Conservation (phyloP, 192 early-diverging fungal genomes). For the Glomus cerebriforme region DNA sequence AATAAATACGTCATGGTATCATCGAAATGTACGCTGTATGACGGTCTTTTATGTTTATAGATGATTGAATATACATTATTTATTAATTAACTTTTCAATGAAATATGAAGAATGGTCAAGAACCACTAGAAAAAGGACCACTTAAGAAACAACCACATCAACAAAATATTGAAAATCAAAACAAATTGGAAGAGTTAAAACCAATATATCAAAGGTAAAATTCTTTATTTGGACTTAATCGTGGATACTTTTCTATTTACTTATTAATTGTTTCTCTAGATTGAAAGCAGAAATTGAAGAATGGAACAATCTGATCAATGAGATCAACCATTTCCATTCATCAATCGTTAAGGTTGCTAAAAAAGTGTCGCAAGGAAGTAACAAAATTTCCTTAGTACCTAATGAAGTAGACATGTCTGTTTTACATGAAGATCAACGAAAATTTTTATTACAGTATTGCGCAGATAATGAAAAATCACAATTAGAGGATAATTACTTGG, state of each 20-base stretch:
- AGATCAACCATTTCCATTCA: slow-evolving; percentile 22
- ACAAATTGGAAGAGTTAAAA: slow-evolving; percentile 35
- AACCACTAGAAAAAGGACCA: neutral
- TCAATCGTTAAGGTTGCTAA: slow-evolving; percentile 13
- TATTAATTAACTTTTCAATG: neutral
- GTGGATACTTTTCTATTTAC: neutral
- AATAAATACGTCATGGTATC: slow-evolving; percentile 59
- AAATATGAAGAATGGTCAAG: neutral
- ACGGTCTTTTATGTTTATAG: neutral
- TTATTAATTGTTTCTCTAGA: neutral
- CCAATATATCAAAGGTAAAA: slow-evolving; percentile 34
- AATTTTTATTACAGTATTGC: slow-evolving; percentile 32
- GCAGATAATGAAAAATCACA: slow-evolving; percentile 1
- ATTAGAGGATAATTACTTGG: neutral
- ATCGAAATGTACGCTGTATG: slow-evolving; percentile 36
- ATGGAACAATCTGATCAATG: slow-evolving; percentile 10
- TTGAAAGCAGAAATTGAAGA: slow-evolving; percentile 26
- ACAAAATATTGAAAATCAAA: slow-evolving; percentile 39
- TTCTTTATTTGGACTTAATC: neutral
- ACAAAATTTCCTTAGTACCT: neutral
- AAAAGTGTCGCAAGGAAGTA: neutral
- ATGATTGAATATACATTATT: neutral
- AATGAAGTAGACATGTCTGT: slow-evolving; percentile 22
- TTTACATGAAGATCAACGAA: slow-evolving; percentile 28
- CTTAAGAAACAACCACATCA: slow-evolving; percentile 45